Conservation (phyloP, 2,329 filamentous ascomycete species). For the Saccharata proteae region DNA sequence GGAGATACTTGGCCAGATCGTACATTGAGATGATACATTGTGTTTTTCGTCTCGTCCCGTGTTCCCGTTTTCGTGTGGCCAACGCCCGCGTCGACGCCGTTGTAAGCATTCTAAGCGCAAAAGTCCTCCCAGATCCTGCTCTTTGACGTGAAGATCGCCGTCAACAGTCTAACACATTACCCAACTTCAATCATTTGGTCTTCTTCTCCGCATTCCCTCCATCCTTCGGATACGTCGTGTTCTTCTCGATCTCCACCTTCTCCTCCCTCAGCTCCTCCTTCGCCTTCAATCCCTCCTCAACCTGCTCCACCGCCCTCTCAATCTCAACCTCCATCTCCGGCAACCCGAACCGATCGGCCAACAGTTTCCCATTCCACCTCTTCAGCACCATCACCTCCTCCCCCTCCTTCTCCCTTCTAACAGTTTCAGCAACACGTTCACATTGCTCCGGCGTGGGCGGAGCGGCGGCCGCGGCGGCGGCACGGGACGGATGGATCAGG, state of each 20-base stretch:
- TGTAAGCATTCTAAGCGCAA: no score
- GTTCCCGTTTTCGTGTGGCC: no score
- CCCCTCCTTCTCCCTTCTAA: conserved; percentile 26
- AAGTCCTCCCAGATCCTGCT: no score
- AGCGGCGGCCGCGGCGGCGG: conserved; percentile 26
- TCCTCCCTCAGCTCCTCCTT: conserved; percentile 24
- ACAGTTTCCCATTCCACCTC: conserved; percentile 38
- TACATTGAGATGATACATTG: no score
- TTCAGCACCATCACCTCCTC: conserved; percentile 38
- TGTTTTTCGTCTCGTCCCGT: no score
- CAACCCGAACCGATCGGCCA: conserved; percentile 35
- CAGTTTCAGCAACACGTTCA: conserved; percentile 23
- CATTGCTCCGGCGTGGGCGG: conserved; percentile 25
- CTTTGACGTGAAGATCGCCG: no score
- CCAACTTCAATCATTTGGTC: background rate
- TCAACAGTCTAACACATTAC: background rate
- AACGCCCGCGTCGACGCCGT: conserved; percentile 4
- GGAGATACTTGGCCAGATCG: no score
- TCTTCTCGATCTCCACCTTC: conserved; percentile 24
- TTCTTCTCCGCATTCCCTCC: background rate
- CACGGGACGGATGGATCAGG: conserved; percentile 31
- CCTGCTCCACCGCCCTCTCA: conserved; percentile 40
- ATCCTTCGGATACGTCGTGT: conserved; percentile 13
- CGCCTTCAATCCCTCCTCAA: conserved; percentile 31
- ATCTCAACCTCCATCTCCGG: conserved; percentile 43